Evolutionary conservation across 2,329 filamentous ascomycete genomes (phyloP).

Genomic region (Balansia obtecta): DNA sequence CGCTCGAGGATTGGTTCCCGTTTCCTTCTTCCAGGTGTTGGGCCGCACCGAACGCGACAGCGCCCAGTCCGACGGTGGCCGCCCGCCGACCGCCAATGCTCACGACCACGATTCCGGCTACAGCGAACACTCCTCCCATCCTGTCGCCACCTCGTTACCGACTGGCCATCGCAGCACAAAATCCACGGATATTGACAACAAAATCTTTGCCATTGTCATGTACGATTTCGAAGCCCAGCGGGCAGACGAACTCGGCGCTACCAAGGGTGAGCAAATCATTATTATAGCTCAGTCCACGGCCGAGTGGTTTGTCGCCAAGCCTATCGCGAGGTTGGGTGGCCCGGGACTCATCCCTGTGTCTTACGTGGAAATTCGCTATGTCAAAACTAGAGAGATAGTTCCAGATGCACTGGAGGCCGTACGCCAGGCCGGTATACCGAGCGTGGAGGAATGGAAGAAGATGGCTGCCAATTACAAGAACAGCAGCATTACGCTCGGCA

Average conservation of each 20-base stretch:
- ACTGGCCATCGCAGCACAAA: constrained; percentile 34
- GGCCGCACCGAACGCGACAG: constrained; percentile 89
- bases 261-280: constrained; percentile 91
- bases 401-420: constrained; percentile 76
- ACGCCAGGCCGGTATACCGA: constrained; percentile 75
- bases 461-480: constrained; percentile 99
- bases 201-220: constrained; percentile 94
- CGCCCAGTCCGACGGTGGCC: constrained; percentile 50
- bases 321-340: constrained; percentile 92
- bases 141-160: constrained; percentile 8
- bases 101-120: constrained; percentile 89
- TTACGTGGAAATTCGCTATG: constrained; percentile 92
- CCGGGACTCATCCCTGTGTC: constrained; percentile 93
- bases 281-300: constrained; percentile 97
- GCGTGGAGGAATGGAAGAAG: constrained; percentile 98
- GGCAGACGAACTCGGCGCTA: constrained; percentile 91
- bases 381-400: constrained; percentile 75
- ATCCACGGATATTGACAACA: constrained; percentile 52
- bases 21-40: constrained; percentile 83
- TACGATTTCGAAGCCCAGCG: constrained; percentile 94
- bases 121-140: constrained; percentile 23
- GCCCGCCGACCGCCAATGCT: constrained; percentile 37
- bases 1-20: constrained; percentile 83
- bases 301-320: constrained; percentile 98
- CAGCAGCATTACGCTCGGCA: constrained; percentile 91